Base-by-base conservation (phyloP, 106 monocot genomes). In the Dactylorhiza incarnata region DNA sequence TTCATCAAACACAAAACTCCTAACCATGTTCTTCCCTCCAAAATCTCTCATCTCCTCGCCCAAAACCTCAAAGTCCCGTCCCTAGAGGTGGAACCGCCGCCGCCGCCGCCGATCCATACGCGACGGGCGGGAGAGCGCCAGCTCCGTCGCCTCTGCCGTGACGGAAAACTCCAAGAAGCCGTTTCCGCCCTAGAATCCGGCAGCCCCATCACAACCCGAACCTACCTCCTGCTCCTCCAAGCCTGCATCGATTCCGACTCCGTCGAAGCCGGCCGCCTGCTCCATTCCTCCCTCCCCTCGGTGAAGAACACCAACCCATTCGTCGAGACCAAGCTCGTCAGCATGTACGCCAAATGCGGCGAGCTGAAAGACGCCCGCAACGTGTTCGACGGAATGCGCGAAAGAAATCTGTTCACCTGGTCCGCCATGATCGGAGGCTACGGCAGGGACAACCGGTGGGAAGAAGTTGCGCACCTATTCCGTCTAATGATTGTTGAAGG, bases 341-440 rank as follows among this genome's bases (percentile, higher is more conserved):
- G 91, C 77, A 95, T 95, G 95, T 95, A 92, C 22, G 86, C 91
- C 0, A 95, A 95, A 77, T 95, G 95, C 46, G 92, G 95, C 11
- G 82, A 79, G 49, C 76, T 95, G 65, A 80, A 82, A 0, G 87
- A 95, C 10, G 91, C 95, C 55, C 89, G 95, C 71, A 17, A 68
- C 11, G 89, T 95, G 84, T 95, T 95, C 55, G 82, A 82, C n/a
- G 69, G 49, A 81, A 91, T 95, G 95, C 74, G 67, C 13, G 75
- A 84, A 45, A 83, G 87, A 72, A 91, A 86, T 63, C 62, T 95
- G 19, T 91, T 89, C 44, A 45, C 91, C 12, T 95, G 91, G 91
- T 87, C 91, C 14, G 91, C 89, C 1, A 89, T 95, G 89, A 87
- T 95, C 50, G 81, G 84, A 16, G 95, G 84, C 6, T 95, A 56